Conservation (phyloP, 2,329 filamentous ascomycete genomes). For the Penicillium italicum region DNA sequence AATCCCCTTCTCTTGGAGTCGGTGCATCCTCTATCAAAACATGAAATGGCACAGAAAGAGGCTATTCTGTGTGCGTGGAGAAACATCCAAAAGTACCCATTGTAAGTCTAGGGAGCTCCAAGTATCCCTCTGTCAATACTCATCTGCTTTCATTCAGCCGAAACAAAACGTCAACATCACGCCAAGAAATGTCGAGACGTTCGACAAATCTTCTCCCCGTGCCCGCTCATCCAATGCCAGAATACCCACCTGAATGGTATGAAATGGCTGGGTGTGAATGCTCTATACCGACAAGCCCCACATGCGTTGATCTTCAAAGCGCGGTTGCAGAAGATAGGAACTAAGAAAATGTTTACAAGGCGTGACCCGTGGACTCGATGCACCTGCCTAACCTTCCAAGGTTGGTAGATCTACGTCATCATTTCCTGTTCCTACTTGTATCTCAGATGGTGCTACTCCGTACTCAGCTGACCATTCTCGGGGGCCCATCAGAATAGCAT, state of each 20-base stretch:
- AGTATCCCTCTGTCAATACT: background rate
- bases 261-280: background rate
- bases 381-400: background rate
- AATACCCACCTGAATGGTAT: background rate
- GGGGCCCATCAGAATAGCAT: background rate
- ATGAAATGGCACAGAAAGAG: slow-evolving; percentile 7
- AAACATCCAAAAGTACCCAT: slow-evolving; percentile 9
- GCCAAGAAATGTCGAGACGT: background rate
- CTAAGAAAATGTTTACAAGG: background rate
- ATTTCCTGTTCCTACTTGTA: background rate
- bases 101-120: background rate
- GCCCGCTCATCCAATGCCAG: background rate
- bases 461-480: background rate
- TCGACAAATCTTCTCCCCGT: background rate
- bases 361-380: no score
- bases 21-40: background rate
- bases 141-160: background rate
- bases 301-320: background rate
- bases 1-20: slow-evolving; percentile 6
- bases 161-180: background rate
- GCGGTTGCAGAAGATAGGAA: background rate
- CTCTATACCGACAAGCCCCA: background rate
- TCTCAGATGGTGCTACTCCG: no score
- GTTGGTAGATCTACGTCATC: background rate
- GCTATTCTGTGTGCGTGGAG: slow-evolving; percentile 1